These are phyloP conservation scores for Kluyveromyces lactis DNA, from an alignment of 805 yeast species.

Conservation along the genomic window DNA sequence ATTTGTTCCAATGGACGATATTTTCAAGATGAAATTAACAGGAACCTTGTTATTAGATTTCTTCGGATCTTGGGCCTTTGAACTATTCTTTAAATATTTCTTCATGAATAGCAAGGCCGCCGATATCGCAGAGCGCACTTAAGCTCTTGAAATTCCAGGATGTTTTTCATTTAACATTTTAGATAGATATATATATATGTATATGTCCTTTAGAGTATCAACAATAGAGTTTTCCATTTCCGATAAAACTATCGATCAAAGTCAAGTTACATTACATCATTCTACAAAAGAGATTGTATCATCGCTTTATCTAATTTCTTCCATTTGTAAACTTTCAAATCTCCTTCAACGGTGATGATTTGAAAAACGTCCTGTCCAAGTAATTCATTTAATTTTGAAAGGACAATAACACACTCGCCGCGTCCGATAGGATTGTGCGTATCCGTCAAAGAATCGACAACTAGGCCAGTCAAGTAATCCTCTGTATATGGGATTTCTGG, in stretches of 20 bases:
- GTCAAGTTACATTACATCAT: neutral
- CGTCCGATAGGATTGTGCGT: constrained; percentile 27
- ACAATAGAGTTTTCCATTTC: neutral
- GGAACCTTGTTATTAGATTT: constrained; percentile 66
- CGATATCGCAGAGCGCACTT: constrained; percentile 59
- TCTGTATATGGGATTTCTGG: constrained; percentile 23
- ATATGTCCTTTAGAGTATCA: neutral
- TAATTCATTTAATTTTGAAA: constrained; percentile 15
- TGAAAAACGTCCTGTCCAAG: constrained; percentile 11
- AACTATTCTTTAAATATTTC: constrained; percentile 68
- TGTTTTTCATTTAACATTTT: neutral
- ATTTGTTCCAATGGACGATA: constrained; percentile 74
- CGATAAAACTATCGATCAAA: too few relatives aligned
- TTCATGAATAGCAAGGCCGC: constrained; percentile 90
- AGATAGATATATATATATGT: neutral
- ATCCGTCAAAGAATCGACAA: constrained; percentile 26
- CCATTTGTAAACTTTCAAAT: constrained; percentile 26
- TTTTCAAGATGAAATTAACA: constrained; percentile 74
- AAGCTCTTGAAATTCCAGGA: neutral
- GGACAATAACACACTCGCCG: constrained; percentile 19
- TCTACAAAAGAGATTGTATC: neutral
- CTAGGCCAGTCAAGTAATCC: constrained; percentile 18
- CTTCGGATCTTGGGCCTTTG: constrained; percentile 68
- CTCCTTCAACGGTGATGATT: constrained; percentile 19
- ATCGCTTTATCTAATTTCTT: constrained; percentile 12